Conservation (phyloP, 1,139 yeast genomes). For the Groenewaldozyma sp. region DNA sequence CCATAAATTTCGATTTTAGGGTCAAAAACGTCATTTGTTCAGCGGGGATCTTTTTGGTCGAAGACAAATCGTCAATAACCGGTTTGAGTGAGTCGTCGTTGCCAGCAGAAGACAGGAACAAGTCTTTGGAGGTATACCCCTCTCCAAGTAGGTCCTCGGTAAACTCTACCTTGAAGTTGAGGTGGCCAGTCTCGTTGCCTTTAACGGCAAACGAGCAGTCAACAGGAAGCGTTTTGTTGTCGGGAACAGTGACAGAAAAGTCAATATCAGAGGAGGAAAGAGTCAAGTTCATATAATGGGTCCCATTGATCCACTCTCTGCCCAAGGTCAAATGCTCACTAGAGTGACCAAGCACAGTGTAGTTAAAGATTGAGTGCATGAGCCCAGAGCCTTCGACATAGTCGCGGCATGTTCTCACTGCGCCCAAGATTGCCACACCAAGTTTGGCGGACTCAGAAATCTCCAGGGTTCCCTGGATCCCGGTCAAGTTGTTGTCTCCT, state of each 20-base stretch:
- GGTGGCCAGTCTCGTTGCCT: not conserved
- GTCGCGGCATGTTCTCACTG: constrained; percentile 9
- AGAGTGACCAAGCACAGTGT: constrained; percentile 6
- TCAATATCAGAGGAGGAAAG: constrained; percentile 1
- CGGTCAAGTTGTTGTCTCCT: constrained; percentile 6
- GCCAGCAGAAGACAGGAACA: not conserved
- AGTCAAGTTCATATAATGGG: constrained; percentile 10
- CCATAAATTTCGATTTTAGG: constrained; percentile 7
- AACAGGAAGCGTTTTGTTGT: not conserved
- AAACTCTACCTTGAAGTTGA: not conserved
- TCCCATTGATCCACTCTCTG: constrained; percentile 11
- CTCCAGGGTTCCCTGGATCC: constrained; percentile 5
- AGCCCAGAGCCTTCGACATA: constrained; percentile 9
- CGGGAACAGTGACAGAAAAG: not conserved
- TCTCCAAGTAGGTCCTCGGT: not conserved
- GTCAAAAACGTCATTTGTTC: constrained; percentile 1
- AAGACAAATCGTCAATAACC: not conserved
- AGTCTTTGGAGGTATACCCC: not conserved
- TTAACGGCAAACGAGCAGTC: not conserved
- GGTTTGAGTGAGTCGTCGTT: not conserved
- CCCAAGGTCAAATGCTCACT: constrained; percentile 4
- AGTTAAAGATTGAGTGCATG: constrained; percentile 9
- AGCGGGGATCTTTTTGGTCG: not conserved
- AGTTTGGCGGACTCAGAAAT: constrained; percentile 6
- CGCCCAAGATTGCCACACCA: constrained; percentile 9